Conservation (phyloP, 306 rosid species). For the Senna tora region DNA sequence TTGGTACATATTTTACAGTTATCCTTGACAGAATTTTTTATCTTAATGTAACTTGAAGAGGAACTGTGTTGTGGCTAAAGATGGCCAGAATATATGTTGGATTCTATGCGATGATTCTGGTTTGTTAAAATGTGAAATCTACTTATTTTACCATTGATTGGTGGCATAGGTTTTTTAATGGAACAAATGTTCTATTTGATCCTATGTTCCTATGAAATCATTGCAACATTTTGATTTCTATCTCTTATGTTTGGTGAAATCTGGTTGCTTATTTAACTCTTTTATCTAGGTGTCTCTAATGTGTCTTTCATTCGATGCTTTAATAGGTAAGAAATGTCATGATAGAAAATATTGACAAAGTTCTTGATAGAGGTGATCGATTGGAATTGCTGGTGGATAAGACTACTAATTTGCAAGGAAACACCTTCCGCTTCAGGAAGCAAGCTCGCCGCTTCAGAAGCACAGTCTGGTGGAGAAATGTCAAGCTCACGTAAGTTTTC, state of each 20-base stretch:
- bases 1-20: not conserved
- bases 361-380: conserved; percentile 93
- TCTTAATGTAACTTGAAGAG: too few species aligned
- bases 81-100: conserved; percentile 6
- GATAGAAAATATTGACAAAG: conserved; percentile 98
- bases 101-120: not conserved
- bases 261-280: not conserved
- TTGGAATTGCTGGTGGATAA: conserved; percentile 96
- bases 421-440: conserved; percentile 89
- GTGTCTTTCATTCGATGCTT: not conserved
- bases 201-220: not conserved
- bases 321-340: conserved; percentile 85
- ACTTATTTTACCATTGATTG: not conserved
- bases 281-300: conserved; percentile 1
- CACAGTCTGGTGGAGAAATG: conserved; percentile 98
- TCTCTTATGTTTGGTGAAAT: not conserved
- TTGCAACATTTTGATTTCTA: conserved; percentile 4
- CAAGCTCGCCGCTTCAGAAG: conserved; percentile 96
- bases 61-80: too few species aligned
- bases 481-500: conserved; percentile 83
- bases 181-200: not conserved
- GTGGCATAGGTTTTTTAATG: not conserved
- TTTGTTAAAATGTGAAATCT: not conserved
- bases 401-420: conserved; percentile 92
- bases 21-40: not conserved